Evolutionary conservation across 1,139 yeast species (phyloP).

Genomic region (Pichia sp.): DNA sequence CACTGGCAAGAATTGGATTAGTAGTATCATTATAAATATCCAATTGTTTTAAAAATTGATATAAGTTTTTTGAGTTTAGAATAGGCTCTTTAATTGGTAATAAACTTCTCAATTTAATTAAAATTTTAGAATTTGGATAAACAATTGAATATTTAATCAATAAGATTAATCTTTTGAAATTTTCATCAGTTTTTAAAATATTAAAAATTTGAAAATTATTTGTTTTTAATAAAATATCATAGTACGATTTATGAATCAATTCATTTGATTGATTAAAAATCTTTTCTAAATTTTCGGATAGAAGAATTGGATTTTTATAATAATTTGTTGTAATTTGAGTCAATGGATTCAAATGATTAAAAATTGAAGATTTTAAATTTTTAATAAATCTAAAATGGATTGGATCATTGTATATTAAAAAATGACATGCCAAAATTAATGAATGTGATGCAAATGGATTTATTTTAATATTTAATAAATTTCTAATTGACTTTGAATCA

Average conservation of each 20-base stretch:
- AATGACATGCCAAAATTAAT: constrained; percentile 19
- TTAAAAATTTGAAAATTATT: constrained; percentile 18
- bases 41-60: constrained; percentile 14
- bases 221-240: constrained; percentile 10
- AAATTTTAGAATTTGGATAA: constrained; percentile 25
- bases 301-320: constrained; percentile 21
- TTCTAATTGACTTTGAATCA: constrained; percentile 11
- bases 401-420: constrained; percentile 24
- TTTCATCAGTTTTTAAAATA: constrained; percentile 15
- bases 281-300: constrained; percentile 15
- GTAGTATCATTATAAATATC: constrained; percentile 15
- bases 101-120: constrained; percentile 13
- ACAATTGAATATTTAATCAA: constrained; percentile 25
- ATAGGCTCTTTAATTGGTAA: constrained; percentile 1
- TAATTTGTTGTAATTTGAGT: constrained; percentile 17
- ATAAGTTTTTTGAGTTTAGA: constrained; percentile 13
- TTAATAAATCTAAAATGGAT: constrained; percentile 20
- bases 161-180: constrained; percentile 19
- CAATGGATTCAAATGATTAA: constrained; percentile 17
- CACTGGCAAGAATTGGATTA: constrained; percentile 23
- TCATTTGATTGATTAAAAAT: constrained; percentile 12
- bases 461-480: constrained; percentile 3
- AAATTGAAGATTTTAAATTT: constrained; percentile 13
- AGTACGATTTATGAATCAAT: constrained; percentile 12
- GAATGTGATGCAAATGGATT: constrained; percentile 13